Evolutionary conservation across 768 basidiomycete species (phyloP).

Genomic region (Chalciporus pseudorubinellus): DNA sequence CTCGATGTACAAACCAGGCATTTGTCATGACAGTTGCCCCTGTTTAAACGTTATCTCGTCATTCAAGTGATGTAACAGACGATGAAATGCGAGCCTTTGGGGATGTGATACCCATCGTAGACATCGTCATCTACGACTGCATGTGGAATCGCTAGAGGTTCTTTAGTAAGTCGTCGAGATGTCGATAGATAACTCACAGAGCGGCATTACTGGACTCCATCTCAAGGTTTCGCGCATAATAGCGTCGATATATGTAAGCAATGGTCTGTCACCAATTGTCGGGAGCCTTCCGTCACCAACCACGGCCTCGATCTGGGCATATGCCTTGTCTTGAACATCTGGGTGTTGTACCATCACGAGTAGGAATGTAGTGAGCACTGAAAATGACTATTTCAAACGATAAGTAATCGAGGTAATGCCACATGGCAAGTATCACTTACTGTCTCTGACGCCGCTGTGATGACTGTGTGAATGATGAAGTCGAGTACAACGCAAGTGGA

Average conservation of each 20-base stretch:
- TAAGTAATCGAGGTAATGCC: background rate
- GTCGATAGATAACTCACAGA: constrained; percentile 9
- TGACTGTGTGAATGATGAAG: background rate
- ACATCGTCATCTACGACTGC: constrained; percentile 10
- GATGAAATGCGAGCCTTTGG: constrained; percentile 4
- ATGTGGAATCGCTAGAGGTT: constrained; percentile 13
- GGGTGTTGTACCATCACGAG: constrained; percentile 18
- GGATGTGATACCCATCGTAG: constrained; percentile 35
- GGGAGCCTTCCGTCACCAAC: constrained; percentile 22
- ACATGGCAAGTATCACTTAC: constrained; percentile 1
- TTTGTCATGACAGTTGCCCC: constrained; percentile 28
- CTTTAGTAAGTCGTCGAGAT: background rate
- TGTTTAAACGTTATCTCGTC: background rate
- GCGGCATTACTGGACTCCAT: constrained; percentile 12
- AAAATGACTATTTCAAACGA: constrained; percentile 8
- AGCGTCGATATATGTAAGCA: constrained; percentile 36
- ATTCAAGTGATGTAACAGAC: background rate
- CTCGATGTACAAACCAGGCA: constrained; percentile 22
- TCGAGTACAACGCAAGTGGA: background rate
- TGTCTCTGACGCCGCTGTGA: constrained; percentile 14
- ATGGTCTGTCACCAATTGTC: constrained; percentile 12
- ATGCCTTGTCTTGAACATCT: constrained; percentile 16
- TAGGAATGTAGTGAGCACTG: constrained; percentile 9
- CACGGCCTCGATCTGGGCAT: constrained; percentile 15
- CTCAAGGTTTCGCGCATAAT: constrained; percentile 28